Percentiles rank a stretch among this genome's conserved stretches.
phyloP scores from a whole-genome alignment of 2,329 filamentous ascomycete genomes.

The Calonectria pauciramosa region DNA sequence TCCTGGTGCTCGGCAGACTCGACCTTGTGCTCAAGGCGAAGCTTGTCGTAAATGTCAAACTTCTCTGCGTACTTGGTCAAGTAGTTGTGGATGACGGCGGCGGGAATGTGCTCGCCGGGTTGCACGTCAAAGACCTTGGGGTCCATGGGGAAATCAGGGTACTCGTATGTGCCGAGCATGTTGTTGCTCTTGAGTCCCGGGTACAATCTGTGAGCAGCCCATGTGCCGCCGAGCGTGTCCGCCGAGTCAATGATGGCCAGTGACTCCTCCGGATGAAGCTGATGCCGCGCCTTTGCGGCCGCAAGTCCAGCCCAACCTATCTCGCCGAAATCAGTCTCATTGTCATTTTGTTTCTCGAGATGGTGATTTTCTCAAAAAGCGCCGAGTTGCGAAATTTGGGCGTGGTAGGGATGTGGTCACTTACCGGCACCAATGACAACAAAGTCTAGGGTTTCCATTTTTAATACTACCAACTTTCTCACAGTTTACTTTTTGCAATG shows the following conservation, averaged over 20 bases:
- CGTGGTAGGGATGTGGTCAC: constrained; percentile 33
- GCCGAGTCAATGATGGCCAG: constrained; percentile 71
- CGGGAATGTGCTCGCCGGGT: constrained; percentile 62
- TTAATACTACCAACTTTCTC: not conserved
- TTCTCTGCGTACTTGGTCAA: constrained; percentile 59
- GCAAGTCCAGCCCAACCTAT: constrained; percentile 66
- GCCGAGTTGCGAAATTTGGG: not conserved
- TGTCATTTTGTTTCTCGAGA: not conserved
- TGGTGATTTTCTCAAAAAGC: constrained; percentile 3
- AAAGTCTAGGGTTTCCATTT: constrained; percentile 61
- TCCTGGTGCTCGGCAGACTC: constrained; percentile 57
- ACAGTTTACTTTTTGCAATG: not conserved
- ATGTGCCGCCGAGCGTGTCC: constrained; percentile 75
- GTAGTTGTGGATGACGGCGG: constrained; percentile 61
- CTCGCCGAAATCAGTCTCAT: constrained; percentile 10
- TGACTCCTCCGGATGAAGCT: constrained; percentile 69
- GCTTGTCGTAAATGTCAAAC: constrained; percentile 56
- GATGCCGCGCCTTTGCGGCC: constrained; percentile 72
- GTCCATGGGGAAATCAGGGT: constrained; percentile 80
- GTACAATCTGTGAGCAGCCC: constrained; percentile 77
- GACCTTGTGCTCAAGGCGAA: constrained; percentile 57
- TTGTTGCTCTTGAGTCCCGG: constrained; percentile 81
- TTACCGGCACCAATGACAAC: constrained; percentile 68
- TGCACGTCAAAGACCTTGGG: constrained; percentile 63
- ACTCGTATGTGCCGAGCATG: constrained; percentile 80